Evolutionary conservation across 1,139 yeast species (phyloP).

Genomic region (Hansenula lynferdii): DNA sequence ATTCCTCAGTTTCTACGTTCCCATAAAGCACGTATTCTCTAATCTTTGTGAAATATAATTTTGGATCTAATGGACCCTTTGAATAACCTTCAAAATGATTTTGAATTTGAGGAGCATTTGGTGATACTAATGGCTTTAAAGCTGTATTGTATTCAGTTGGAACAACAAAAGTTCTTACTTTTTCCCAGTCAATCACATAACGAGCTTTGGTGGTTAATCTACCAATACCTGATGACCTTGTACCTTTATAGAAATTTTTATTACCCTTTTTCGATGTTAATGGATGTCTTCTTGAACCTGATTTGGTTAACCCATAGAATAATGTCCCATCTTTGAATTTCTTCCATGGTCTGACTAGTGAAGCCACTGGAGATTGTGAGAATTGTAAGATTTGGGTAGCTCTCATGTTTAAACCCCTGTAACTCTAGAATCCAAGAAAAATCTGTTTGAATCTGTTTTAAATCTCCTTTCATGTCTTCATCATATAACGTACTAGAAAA

Average conservation of each 20-base stretch:
- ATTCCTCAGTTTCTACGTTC: constrained; percentile 29
- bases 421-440: too few species aligned
- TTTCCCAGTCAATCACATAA: constrained; percentile 74
- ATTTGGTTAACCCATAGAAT: constrained; percentile 72
- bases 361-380: constrained; percentile 45
- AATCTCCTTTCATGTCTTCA: too few species aligned
- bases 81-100: constrained; percentile 67
- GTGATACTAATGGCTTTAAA: constrained; percentile 71
- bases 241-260: constrained; percentile 92
- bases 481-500: too few species aligned
- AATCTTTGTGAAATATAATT: constrained; percentile 66
- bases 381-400: constrained; percentile 46
- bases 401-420: constrained; percentile 37
- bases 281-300: constrained; percentile 82
- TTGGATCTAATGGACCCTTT: constrained; percentile 72
- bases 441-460: too few species aligned
- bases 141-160: constrained; percentile 50
- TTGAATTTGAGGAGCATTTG: constrained; percentile 63
- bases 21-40: constrained; percentile 78
- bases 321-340: constrained; percentile 77
- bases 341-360: constrained; percentile 84
- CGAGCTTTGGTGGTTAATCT: constrained; percentile 67
- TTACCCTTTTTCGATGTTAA: constrained; percentile 92
- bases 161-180: constrained; percentile 86
- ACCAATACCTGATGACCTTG: constrained; percentile 93